A percentile compares a stretch with the other conserved stretches of the same genome.
phyloP scores from a whole-genome alignment of 192 early-diverging fungal species.

The Geranomyces michiganensis region DNA sequence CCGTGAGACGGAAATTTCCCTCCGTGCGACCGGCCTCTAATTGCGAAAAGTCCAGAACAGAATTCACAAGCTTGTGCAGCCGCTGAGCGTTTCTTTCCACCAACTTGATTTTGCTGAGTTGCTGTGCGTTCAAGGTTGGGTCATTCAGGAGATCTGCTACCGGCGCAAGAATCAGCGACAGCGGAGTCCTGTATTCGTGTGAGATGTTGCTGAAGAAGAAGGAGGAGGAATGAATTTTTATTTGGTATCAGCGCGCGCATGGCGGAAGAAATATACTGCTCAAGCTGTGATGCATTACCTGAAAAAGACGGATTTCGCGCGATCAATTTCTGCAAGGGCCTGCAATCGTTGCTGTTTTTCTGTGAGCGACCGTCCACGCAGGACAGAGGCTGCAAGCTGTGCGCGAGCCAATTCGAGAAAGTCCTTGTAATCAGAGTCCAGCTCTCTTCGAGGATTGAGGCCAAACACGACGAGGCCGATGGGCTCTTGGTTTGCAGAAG shows the following conservation, averaged over 20 bases:
- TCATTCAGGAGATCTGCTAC: conserved; percentile 43
- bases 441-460: conserved; percentile 4
- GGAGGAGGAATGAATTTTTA: neutral
- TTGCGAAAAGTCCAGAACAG: conserved; percentile 53
- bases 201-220: conserved; percentile 10
- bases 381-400: conserved; percentile 3
- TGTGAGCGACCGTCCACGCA: neutral
- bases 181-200: conserved; percentile 52
- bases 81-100: conserved; percentile 48
- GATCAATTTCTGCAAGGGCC: conserved; percentile 10
- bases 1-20: conserved; percentile 48
- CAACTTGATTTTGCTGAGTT: conserved; percentile 36
- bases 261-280: too few species aligned
- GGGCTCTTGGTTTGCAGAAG: conserved; percentile 4
- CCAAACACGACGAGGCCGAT: conserved; percentile 14
- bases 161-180: conserved; percentile 52
- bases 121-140: conserved; percentile 29
- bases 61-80: conserved; percentile 56
- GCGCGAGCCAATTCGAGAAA: conserved; percentile 12
- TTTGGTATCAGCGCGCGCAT: too few species aligned
- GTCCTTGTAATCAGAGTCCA: conserved; percentile 9
- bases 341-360: neutral
- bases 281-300: too few species aligned
- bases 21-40: conserved; percentile 52
- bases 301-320: conserved; percentile 17